Conservation (phyloP, 345 rosid species). For the Alliaria petiolata region DNA sequence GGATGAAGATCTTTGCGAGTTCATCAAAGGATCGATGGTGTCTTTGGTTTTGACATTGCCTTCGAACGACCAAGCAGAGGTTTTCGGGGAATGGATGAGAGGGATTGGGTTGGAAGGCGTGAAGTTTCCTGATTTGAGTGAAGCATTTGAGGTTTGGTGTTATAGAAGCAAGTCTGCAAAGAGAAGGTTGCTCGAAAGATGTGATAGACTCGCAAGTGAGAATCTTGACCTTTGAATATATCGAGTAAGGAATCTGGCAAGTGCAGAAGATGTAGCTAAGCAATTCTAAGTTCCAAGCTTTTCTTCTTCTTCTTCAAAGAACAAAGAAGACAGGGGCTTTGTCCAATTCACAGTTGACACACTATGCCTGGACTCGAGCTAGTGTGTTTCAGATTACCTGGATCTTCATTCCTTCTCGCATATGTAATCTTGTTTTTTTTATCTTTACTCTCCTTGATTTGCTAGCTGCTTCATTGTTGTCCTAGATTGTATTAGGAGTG, state of each 20-base stretch:
- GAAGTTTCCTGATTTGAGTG: slow-evolving; percentile 81
- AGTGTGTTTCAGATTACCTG: background rate
- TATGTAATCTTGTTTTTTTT: background rate
- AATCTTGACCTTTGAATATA: background rate
- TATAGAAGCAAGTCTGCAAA: slow-evolving; percentile 88
- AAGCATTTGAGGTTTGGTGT: slow-evolving; percentile 96
- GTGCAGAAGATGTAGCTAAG: background rate
- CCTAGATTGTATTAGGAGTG: background rate
- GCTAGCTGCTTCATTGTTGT: slow-evolving; percentile 2
- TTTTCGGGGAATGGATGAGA: slow-evolving; percentile 84
- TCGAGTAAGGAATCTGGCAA: background rate
- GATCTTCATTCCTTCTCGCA: background rate
- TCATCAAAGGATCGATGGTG: slow-evolving; percentile 73
- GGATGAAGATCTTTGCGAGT: slow-evolving; percentile 55
- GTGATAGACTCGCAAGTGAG: slow-evolving; percentile 34
- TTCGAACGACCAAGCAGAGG: slow-evolving; percentile 81
- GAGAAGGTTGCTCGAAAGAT: slow-evolving; percentile 71
- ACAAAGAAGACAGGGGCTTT: background rate
- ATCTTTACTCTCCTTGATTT: background rate
- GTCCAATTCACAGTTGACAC: background rate
- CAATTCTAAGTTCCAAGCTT: background rate
- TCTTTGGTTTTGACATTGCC: slow-evolving; percentile 73
- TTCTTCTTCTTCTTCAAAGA: too few species aligned
- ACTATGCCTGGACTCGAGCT: background rate
- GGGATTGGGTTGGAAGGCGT: slow-evolving; percentile 40